phyloP scores from a whole-genome alignment of 495 filamentous ascomycete species.

The Penicillium manginii region DNA sequence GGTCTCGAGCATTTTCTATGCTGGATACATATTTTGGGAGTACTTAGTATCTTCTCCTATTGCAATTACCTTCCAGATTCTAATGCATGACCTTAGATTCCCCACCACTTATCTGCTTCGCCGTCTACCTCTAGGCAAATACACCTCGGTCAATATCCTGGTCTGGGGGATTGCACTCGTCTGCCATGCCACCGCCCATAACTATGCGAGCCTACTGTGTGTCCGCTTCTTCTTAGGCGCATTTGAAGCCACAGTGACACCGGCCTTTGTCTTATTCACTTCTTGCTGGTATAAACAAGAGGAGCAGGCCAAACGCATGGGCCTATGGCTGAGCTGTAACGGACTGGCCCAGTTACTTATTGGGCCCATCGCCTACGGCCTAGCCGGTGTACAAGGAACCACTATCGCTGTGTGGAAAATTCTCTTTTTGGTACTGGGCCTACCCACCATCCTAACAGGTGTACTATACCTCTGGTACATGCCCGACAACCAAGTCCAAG shows the following conservation, averaged over 20 bases:
- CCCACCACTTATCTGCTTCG: constrained; percentile 50
- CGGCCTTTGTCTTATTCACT: constrained; percentile 46
- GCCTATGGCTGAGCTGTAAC: constrained; percentile 55
- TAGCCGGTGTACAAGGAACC: constrained; percentile 26
- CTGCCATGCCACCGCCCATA: constrained; percentile 50
- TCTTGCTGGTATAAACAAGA: constrained; percentile 54
- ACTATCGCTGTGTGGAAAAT: constrained; percentile 34
- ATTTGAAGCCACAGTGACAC: constrained; percentile 61
- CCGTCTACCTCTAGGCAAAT: constrained; percentile 48
- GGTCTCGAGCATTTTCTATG: constrained; percentile 43
- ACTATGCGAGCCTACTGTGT: constrained; percentile 38
- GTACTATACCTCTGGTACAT: constrained; percentile 40
- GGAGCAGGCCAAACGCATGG: constrained; percentile 50
- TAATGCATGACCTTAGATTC: constrained; percentile 33
- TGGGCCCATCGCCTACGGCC: constrained; percentile 35
- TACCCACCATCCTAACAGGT: constrained; percentile 35
- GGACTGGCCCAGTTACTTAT: constrained; percentile 40
- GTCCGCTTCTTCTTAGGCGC: constrained; percentile 61
- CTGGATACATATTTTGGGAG: constrained; percentile 28
- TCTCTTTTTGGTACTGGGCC: constrained; percentile 36
- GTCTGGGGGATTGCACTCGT: constrained; percentile 59
- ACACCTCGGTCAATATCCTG: constrained; percentile 41
- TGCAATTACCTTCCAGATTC: constrained; percentile 11
- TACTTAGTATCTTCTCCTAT: neutral
- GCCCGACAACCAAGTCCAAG: constrained; percentile 47